phyloP scores from a whole-genome alignment of 768 basidiomycete species.

The Antrodiella citrinella region DNA sequence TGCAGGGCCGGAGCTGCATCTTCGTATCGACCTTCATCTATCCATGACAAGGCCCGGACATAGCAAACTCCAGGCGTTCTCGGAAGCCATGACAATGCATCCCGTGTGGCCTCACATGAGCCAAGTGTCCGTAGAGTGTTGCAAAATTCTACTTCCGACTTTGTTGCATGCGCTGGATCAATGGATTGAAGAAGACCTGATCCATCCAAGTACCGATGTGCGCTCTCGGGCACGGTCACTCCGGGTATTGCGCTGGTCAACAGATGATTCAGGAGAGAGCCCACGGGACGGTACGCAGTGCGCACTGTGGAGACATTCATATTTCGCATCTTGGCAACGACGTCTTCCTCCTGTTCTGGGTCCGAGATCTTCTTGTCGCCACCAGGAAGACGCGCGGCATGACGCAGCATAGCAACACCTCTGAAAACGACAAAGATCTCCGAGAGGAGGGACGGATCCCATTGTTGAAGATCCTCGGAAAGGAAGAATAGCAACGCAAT shows the following conservation, averaged over 20 bases:
- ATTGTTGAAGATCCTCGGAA: slow-evolving; percentile 49
- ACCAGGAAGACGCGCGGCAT: slow-evolving; percentile 52
- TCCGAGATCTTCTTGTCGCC: slow-evolving; percentile 22
- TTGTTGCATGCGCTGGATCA: slow-evolving; percentile 58
- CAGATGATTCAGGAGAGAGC: slow-evolving; percentile 58
- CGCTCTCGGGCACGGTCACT: slow-evolving; percentile 39
- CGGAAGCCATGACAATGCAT: slow-evolving; percentile 72
- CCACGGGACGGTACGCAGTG: slow-evolving; percentile 39
- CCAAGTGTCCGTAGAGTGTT: slow-evolving; percentile 59
- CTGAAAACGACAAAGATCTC: slow-evolving; percentile 77
- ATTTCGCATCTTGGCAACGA: slow-evolving; percentile 54
- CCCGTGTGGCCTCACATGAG: slow-evolving; percentile 50
- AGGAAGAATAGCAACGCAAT: slow-evolving; percentile 66
- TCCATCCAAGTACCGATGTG: slow-evolving; percentile 63
- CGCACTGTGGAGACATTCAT: slow-evolving; percentile 47
- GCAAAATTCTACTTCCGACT: slow-evolving; percentile 66
- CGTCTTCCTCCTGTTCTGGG: slow-evolving; percentile 48
- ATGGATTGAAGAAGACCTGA: slow-evolving; percentile 61
- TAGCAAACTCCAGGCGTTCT: slow-evolving; percentile 70
- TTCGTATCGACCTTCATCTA: slow-evolving; percentile 58
- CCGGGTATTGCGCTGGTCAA: slow-evolving; percentile 43
- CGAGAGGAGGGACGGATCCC: slow-evolving; percentile 58
- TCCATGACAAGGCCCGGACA: slow-evolving; percentile 58
- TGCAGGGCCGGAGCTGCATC: slow-evolving; percentile 71
- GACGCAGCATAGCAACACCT: slow-evolving; percentile 66